phyloP scores from a whole-genome alignment of 2,329 filamentous ascomycete species.

The Sporothrix euskadiensis region DNA sequence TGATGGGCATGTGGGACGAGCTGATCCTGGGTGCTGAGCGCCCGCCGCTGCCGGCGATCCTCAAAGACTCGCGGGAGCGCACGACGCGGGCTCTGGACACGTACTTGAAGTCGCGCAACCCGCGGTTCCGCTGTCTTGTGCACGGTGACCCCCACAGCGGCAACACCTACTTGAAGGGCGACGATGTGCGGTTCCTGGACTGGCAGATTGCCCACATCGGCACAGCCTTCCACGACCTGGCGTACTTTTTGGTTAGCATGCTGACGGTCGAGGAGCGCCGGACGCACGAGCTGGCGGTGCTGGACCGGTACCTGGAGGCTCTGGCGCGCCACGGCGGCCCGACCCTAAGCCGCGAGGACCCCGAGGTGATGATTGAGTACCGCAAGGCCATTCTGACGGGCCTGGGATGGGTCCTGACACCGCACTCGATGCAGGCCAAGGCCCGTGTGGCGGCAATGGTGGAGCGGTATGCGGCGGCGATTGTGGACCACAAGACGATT shows the following conservation, averaged over 20 bases:
- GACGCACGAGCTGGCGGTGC: slow-evolving; percentile 33
- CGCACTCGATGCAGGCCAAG: slow-evolving; percentile 41
- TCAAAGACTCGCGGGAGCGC: slow-evolving; percentile 25
- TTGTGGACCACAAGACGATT: slow-evolving; percentile 39
- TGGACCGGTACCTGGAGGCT: slow-evolving; percentile 36
- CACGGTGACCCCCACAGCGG: slow-evolving; percentile 43
- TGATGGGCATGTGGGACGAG: slow-evolving; percentile 34
- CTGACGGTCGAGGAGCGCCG: slow-evolving; percentile 7
- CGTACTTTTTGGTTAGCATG: slow-evolving; percentile 24
- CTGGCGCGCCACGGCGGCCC: slow-evolving; percentile 14
- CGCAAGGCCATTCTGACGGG: slow-evolving; percentile 40
- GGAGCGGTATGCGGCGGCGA: slow-evolving; percentile 39
- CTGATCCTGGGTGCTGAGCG: slow-evolving; percentile 36
- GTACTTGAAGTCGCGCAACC: slow-evolving; percentile 38
- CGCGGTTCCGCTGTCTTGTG: slow-evolving; percentile 40
- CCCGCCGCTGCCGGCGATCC: slow-evolving; percentile 30
- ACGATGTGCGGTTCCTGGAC: slow-evolving; percentile 40
- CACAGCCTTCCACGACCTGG: slow-evolving; percentile 43
- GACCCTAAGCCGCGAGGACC: slow-evolving; percentile 19
- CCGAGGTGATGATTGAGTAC: slow-evolving; percentile 36
- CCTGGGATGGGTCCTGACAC: slow-evolving; percentile 41
- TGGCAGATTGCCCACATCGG: slow-evolving; percentile 43
- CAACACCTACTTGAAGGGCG: slow-evolving; percentile 39
- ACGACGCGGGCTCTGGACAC: slow-evolving; percentile 37
- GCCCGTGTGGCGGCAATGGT: slow-evolving; percentile 40